Base-by-base conservation (phyloP, 164 flowering plant genomes). In the Macadamia tetraphylla region DNA sequence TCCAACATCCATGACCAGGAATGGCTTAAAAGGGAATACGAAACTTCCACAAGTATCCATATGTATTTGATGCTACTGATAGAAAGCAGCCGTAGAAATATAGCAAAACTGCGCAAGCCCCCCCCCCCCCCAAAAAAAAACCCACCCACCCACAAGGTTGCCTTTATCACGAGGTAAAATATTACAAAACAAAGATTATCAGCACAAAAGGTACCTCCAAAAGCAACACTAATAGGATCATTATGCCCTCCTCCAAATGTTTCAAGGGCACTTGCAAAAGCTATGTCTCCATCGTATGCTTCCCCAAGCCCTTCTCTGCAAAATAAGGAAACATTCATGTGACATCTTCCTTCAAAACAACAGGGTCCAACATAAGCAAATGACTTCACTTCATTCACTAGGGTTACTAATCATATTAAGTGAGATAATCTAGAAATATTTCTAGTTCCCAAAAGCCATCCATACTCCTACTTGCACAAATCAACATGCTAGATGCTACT, bases 231-330 rank as follows among this genome's bases (percentile, higher is more conserved):
- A 48, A 92, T 84, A 5, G 97, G 97, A 76, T 94, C 99, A 85
- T 94, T 88, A 73, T 88, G 90, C 68, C 98, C 96, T 65, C 98
- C 98, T 29, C 94, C 97, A 87, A 94, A 94, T 56, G 79, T 81
- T 82, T 94, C 98, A 63, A 94, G 87, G 58, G 96, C 82, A 76
- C 97, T 88, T 55, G 98, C 94, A 80, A 92, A 94, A 67, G 89
- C 92, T 76, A 92, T 88, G 74, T 92, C 98, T 42, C 90, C 90
- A 78, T 92, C 99, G 75, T 88, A 92, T 70, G 75, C 94, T 76
- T 94, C 99, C 46, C 98, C 98, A 76, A 94, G 99, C 48, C 92
- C 97, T 78, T 92, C 98, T 69, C 99, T 94, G 88, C 67, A 78
- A 78, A n/a, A 42, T 29, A 59, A 74, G 9, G 60, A 14, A 53